Percentiles rank a stretch among this genome's conserved stretches.
Evolutionary conservation across 2,329 filamentous ascomycete species (phyloP).

Genomic region (Catunica adiposa): DNA sequence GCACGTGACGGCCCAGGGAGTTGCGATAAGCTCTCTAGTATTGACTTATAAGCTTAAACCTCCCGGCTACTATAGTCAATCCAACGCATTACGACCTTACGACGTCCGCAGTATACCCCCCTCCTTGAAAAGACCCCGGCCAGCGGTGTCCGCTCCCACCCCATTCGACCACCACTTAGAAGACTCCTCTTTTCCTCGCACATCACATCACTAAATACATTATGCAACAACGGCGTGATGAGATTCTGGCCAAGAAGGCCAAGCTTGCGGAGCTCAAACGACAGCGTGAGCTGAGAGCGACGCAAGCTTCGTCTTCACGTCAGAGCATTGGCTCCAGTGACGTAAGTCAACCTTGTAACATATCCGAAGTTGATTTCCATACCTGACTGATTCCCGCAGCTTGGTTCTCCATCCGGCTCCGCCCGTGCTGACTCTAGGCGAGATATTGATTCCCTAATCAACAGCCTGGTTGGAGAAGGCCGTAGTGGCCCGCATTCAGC

Average conservation of each 20-base stretch:
- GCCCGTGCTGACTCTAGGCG: slow-evolving; percentile 49
- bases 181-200: not conserved
- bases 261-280: slow-evolving; percentile 93
- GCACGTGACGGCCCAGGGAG: slow-evolving; percentile 1
- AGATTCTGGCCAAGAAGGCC: slow-evolving; percentile 91
- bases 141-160: not conserved
- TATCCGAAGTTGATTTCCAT: slow-evolving; percentile 6
- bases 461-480: slow-evolving; percentile 64
- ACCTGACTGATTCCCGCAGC: slow-evolving; percentile 8
- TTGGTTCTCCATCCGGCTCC: slow-evolving; percentile 6
- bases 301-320: slow-evolving; percentile 54
- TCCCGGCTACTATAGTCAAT: not conserved
- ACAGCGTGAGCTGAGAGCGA: slow-evolving; percentile 69
- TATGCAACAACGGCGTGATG: slow-evolving; percentile 68
- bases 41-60: not conserved
- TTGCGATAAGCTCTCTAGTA: not conserved
- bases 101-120: not conserved
- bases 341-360: slow-evolving; percentile 33
- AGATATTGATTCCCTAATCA: slow-evolving; percentile 74
- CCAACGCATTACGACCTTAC: not conserved
- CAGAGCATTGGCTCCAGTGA: slow-evolving; percentile 52
- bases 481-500: slow-evolving; percentile 52
- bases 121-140: not conserved
- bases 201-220: not conserved
- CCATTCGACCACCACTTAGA: not conserved